Base-by-base conservation (phyloP, 306 rosid genomes). In the Gastrolobium villosum region DNA sequence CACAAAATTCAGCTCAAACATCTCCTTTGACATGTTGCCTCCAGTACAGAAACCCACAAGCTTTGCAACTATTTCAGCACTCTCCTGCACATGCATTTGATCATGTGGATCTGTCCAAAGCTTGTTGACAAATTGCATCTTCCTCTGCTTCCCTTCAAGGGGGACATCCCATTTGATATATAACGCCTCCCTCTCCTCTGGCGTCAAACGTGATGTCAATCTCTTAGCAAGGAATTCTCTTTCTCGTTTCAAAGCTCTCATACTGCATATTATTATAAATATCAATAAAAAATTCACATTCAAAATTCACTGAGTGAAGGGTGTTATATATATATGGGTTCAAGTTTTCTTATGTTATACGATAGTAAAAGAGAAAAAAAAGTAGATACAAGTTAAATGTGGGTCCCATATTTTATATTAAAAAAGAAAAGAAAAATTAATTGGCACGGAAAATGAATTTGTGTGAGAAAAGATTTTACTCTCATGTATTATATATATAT, bases 211-310 rank as follows among this genome's bases (percentile, higher is more conserved):
- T 0, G 99, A 87, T 44, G 87, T 81, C 82, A 96, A 78, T 82
- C 99, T 90, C 91, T 91, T 96, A 0, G 99, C 98, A 20, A 93
- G 96, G 83, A 96, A 96, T 86, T 93, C 99, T 72, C 93, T 91
- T 80, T 96, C 99, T 14, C 97, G 86, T 77, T 78, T 91, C 85
- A 96, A 79, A 39, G 94, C 93, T 87, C 87, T 89, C 41, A 87
- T 82, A 64, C 99, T 96, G 91, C 89, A 90, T 2, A 65, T 40
- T 32, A 72, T 15, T 44, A 39, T 62, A 26, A 11, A 43, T 35
- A 74, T 41, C 39, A 77, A 39, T 69, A 14, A 26, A 72, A 60
- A 14, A 13, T 32, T 59, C 56, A 14, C 37, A 57, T 46, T 54
- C 35, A 57, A 31, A 52, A 45, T 32, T 70, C 75, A 6, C 45